These are phyloP conservation scores for Phaeophleospora eucalypticola DNA, from an alignment of 2,329 filamentous ascomycete genomes.

Conservation along the genomic window DNA sequence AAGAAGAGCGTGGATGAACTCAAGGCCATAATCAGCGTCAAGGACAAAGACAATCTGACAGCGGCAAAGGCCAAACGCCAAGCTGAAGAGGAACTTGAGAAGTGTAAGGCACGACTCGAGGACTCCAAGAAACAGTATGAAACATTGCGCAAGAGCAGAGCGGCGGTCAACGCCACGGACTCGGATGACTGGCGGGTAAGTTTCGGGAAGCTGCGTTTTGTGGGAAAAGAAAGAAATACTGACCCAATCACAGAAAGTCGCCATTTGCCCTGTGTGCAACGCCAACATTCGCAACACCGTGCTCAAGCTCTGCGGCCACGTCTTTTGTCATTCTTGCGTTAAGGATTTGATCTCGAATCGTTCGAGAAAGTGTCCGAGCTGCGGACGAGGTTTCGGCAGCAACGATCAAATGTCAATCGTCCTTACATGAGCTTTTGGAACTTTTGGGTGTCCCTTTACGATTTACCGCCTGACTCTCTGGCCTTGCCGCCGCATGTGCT, in stretches of 20 bases:
- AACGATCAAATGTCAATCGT: constrained; percentile 72
- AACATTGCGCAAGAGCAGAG: constrained; percentile 78
- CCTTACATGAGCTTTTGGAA: constrained; percentile 23
- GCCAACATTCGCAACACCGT: constrained; percentile 91
- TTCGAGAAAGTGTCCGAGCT: constrained; percentile 92
- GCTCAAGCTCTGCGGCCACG: constrained; percentile 89
- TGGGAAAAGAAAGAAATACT: not conserved
- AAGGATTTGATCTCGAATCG: constrained; percentile 85
- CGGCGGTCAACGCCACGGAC: constrained; percentile 61
- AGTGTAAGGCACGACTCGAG: constrained; percentile 70
- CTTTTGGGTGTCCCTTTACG: not conserved
- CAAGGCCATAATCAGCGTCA: constrained; percentile 67
- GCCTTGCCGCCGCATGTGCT: no score
- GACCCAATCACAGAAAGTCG: constrained; percentile 55
- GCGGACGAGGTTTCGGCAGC: constrained; percentile 84
- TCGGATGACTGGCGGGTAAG: constrained; percentile 83
- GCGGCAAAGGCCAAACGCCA: constrained; percentile 60
- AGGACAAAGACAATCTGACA: constrained; percentile 64
- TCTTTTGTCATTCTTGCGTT: constrained; percentile 88
- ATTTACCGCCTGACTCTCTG: not conserved
- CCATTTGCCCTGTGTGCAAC: constrained; percentile 88
- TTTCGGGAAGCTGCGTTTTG: constrained; percentile 24
- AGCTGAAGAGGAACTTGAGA: constrained; percentile 69
- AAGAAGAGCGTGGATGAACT: constrained; percentile 74
- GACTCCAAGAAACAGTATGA: constrained; percentile 79